phyloP scores from a whole-genome alignment of 202 grass and related monocot species.

The Carex sylvatica region DNA sequence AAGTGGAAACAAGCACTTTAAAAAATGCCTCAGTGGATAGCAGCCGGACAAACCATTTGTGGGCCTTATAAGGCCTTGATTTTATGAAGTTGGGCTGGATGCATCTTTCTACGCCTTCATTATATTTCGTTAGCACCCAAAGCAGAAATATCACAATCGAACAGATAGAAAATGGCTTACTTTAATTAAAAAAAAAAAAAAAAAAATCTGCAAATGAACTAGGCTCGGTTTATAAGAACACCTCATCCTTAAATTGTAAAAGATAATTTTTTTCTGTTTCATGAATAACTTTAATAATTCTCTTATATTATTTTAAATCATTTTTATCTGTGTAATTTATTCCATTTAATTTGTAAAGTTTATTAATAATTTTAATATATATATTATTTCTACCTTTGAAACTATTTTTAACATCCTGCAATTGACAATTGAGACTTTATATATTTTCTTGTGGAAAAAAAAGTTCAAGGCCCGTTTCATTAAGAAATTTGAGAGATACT shows the following conservation, averaged over 20 bases:
- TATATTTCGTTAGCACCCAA: background rate
- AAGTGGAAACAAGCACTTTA: background rate
- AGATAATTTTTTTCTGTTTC: background rate
- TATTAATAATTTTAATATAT: too few relatives aligned
- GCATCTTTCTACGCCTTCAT: background rate
- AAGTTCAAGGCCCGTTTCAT: too few relatives aligned
- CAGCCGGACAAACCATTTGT: background rate
- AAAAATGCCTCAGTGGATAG: background rate
- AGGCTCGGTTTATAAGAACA: background rate
- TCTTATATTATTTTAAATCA: background rate
- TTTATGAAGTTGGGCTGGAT: background rate
- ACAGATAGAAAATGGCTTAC: background rate
- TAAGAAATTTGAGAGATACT: too few relatives aligned
- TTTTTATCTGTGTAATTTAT: background rate
- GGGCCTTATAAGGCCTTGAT: slow-evolving; percentile 1
- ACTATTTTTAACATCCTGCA: background rate
- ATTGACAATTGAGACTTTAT: background rate
- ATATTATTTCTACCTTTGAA: too few relatives aligned
- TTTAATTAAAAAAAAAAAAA: background rate
- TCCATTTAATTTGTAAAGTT: background rate
- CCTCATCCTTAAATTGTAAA: background rate
- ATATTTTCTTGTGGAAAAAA: too few relatives aligned
- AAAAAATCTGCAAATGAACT: background rate
- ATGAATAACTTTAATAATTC: background rate
- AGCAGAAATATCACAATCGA: background rate